phyloP scores from a whole-genome alignment of 331 rosid genomes.

The Pyracantha coccinea region DNA sequence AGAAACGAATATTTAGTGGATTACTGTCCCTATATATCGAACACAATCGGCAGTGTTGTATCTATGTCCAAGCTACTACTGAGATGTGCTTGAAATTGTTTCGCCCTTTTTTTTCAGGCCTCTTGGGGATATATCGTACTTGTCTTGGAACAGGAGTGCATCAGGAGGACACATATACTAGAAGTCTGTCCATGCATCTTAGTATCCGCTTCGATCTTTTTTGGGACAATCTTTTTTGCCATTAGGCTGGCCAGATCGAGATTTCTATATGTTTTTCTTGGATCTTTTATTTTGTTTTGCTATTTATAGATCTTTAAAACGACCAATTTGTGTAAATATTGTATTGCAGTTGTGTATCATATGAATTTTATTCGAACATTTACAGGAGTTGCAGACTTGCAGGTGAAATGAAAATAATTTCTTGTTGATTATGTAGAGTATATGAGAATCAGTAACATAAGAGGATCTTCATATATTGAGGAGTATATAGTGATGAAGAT shows the following conservation, averaged over 20 bases:
- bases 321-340: not conserved
- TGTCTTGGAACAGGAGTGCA: slow-evolving; percentile 66
- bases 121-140: slow-evolving; percentile 83
- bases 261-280: not conserved
- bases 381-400: too few species aligned
- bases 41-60: not conserved
- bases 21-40: too few species aligned
- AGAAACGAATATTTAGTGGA: not conserved
- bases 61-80: not conserved
- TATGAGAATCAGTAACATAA: too few species aligned
- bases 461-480: too few species aligned
- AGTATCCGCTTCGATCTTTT: not conserved
- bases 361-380: too few species aligned
- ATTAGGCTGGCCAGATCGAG: not conserved
- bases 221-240: not conserved
- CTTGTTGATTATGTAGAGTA: too few species aligned
- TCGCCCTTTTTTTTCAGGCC: slow-evolving; percentile 49
- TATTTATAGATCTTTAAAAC: too few species aligned
- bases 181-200: not conserved
- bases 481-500: too few species aligned
- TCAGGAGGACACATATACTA: slow-evolving; percentile 14
- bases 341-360: not conserved
- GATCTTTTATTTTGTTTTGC: too few species aligned
- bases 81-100: not conserved
- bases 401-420: too few species aligned